phyloP scores from a whole-genome alignment of 2,329 filamentous ascomycete species.

The Monosporascus sp. region DNA sequence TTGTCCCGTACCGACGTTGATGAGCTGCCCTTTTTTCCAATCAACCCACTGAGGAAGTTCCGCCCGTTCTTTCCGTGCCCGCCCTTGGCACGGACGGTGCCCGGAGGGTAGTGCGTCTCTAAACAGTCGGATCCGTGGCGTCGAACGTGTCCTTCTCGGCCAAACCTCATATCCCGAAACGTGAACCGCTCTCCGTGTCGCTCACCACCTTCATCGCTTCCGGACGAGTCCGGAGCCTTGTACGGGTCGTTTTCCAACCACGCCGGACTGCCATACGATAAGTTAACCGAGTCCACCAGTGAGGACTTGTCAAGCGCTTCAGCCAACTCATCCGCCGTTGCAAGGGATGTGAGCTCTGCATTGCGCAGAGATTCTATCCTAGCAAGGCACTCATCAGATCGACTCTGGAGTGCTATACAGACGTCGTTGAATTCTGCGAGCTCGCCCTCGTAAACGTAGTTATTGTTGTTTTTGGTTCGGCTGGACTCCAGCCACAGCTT shows the following conservation, averaged over 20 bases:
- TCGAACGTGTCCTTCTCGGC: slow-evolving; percentile 16
- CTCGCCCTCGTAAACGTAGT: slow-evolving; percentile 43
- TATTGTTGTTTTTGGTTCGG: slow-evolving; percentile 24
- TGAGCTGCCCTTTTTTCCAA: slow-evolving; percentile 26
- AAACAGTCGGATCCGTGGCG: slow-evolving; percentile 26
- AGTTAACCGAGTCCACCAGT: slow-evolving; percentile 31
- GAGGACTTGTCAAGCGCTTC: slow-evolving; percentile 44
- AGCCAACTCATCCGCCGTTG: slow-evolving; percentile 30
- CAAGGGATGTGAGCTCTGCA: slow-evolving; percentile 29
- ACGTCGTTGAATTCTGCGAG: slow-evolving; percentile 47
- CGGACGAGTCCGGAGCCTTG: slow-evolving; percentile 44
- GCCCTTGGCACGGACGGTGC: slow-evolving; percentile 32
- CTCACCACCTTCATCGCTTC: slow-evolving; percentile 38
- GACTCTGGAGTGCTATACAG: slow-evolving; percentile 45
- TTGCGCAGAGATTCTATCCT: slow-evolving; percentile 42
- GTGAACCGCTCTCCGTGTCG: slow-evolving; percentile 9
- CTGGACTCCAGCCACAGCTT: slow-evolving; percentile 68
- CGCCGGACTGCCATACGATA: slow-evolving; percentile 30
- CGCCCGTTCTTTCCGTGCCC: slow-evolving; percentile 30
- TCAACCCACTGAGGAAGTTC: slow-evolving; percentile 37
- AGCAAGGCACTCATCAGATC: slow-evolving; percentile 46
- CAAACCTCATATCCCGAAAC: slow-evolving; percentile 15
- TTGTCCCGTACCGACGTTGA: slow-evolving; percentile 21
- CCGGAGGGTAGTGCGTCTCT: slow-evolving; percentile 26
- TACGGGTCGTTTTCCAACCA: slow-evolving; percentile 31